Evolutionary conservation across 768 basidiomycete genomes (phyloP), one percentile per base, ranked within the genome.

Genomic region (Lentinula raphanica): DNA sequence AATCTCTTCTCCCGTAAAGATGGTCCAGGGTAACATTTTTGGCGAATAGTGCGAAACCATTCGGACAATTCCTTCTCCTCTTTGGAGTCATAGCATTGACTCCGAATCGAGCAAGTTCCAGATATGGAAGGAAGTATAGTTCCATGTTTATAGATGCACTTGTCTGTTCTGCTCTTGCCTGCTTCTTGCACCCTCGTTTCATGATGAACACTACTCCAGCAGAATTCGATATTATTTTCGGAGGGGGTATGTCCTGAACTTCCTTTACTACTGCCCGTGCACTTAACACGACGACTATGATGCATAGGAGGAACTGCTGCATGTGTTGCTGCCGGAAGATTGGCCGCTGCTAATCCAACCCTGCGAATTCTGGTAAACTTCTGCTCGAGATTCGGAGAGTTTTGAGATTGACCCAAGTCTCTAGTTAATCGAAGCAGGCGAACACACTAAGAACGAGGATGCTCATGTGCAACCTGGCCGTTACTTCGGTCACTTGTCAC

Each of bases 381-480:
- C 2, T 29, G n/a, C 7, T 42, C 29, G 7, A n/a, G n/a, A 27
- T 29, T 11, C 29, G 3, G 19, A 28, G 13, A 57, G 2, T 29
- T 50, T 31, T 27, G 19, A 55, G 11, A 13, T 40, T 29, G 15
- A 7, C 36, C 4, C 42, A 8, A 6, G 17, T 28, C 13, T 17
- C 71, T 13, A 46, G 32, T 13, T 51, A 17, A 71, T 81, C 17
- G 80, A 81, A 63, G 69, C 71, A 11, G 80, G 80, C 0, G 68
- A 69, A 5, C 68, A 74, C 40, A 74, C 78, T 0, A 62, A 62
- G 15, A 67, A 76, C 25, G 31, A 73, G 15, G 67, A 65, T 12
- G 31, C 45, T 5, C 79, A 82, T 62, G 68, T 63, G 2, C 76
- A 79, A 36, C 79, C 80, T 0, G 77, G 71, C 0, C 69, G 69